Percentiles rank a stretch among this genome's conserved stretches.
These are phyloP conservation scores for Aegle marmelos DNA, from an alignment of 345 rosid genomes.

Conservation along the genomic window DNA sequence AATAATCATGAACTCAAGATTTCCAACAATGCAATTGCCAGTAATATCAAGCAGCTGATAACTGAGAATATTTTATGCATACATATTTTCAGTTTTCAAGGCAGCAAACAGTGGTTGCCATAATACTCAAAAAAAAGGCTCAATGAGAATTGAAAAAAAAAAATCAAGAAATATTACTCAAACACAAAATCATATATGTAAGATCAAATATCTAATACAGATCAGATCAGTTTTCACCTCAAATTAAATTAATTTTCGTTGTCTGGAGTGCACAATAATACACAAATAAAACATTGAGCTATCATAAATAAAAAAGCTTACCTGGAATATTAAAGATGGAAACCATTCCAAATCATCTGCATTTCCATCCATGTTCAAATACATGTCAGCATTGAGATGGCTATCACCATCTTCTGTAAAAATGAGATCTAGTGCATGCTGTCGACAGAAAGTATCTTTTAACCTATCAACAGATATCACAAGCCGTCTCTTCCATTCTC, in stretches of 20 bases:
- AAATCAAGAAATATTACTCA: background rate
- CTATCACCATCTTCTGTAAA: slow-evolving; percentile 98
- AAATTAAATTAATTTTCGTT: background rate
- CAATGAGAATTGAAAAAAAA: background rate
- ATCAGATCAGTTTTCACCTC: background rate
- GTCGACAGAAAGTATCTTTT: slow-evolving; percentile 90
- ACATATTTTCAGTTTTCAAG: background rate
- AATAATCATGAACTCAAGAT: background rate
- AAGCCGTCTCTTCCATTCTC: slow-evolving; percentile 98
- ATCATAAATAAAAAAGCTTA: slow-evolving; percentile 13
- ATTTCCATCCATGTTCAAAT: slow-evolving; percentile 75
- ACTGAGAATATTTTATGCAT: background rate
- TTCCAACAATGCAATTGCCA: background rate
- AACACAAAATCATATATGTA: background rate
- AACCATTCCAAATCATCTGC: slow-evolving; percentile 75
- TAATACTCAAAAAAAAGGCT: background rate
- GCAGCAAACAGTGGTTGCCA: background rate
- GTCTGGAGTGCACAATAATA: background rate
- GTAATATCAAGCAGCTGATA: background rate
- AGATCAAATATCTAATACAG: background rate
- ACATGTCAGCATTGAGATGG: slow-evolving; percentile 88
- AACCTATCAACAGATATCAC: slow-evolving; percentile 78
- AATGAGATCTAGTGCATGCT: slow-evolving; percentile 96
- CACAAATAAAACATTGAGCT: background rate
- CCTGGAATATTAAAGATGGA: slow-evolving; percentile 97